phyloP scores from a whole-genome alignment of 1,284 basidiomycete species.

The Phlebopus sp. region DNA sequence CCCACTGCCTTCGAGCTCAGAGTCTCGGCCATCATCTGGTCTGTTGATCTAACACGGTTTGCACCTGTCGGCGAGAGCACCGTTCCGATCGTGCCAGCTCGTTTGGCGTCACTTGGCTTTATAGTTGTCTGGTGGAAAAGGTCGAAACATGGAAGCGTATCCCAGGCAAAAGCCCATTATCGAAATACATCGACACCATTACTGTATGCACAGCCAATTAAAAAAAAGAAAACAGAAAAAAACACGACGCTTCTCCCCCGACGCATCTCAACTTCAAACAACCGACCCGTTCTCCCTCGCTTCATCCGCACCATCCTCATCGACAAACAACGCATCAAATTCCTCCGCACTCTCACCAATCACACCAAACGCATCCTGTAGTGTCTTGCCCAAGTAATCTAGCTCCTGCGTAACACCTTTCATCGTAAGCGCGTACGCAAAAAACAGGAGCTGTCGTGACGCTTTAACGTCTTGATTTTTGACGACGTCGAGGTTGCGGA shows the following conservation, averaged over 20 bases:
- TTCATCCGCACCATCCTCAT: slow-evolving; percentile 9
- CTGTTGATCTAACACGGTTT: too few relatives aligned
- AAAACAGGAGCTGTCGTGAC: slow-evolving; percentile 86
- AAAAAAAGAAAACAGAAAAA: background rate
- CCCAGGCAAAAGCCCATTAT: too few relatives aligned
- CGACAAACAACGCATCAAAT: slow-evolving; percentile 64
- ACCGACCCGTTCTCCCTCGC: slow-evolving; percentile 3
- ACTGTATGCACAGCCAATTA: too few relatives aligned
- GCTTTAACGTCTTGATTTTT: slow-evolving; percentile 69
- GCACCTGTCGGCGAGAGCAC: too few relatives aligned
- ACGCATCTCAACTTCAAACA: slow-evolving; percentile 18
- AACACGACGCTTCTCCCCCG: background rate
- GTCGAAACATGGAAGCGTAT: too few relatives aligned
- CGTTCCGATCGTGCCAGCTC: too few relatives aligned
- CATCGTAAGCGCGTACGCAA: slow-evolving; percentile 93
- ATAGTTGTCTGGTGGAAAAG: too few relatives aligned
- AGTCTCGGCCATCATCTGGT: too few relatives aligned
- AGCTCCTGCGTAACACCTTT: slow-evolving; percentile 87
- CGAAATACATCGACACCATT: too few relatives aligned
- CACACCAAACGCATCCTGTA: slow-evolving; percentile 88
- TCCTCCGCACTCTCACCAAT: slow-evolving; percentile 68
- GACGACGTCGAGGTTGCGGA: slow-evolving; percentile 83
- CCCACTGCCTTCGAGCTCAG: too few relatives aligned
- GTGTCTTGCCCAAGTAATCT: slow-evolving; percentile 69
- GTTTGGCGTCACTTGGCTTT: too few relatives aligned